phyloP scores from a whole-genome alignment of 2,329 filamentous ascomycete species.

The Drechslerella coelobrocha region DNA sequence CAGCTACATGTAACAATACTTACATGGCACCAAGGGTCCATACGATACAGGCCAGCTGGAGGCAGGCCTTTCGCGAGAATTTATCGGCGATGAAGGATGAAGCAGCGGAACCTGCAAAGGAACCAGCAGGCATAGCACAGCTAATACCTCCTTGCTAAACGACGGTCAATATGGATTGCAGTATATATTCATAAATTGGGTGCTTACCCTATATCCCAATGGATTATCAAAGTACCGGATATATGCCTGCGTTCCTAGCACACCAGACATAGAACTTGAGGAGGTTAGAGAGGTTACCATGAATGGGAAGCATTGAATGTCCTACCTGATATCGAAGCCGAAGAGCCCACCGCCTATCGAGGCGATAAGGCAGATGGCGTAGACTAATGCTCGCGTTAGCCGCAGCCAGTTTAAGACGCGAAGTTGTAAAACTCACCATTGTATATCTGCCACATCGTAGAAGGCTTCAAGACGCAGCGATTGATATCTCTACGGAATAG shows the following conservation, averaged over 20 bases:
- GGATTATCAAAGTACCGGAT: slow-evolving; percentile 74
- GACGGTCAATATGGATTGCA: not conserved
- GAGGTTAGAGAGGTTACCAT: not conserved
- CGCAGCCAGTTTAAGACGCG: not conserved
- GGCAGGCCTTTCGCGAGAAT: slow-evolving; percentile 62
- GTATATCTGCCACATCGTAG: slow-evolving; percentile 12
- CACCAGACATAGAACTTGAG: slow-evolving; percentile 67
- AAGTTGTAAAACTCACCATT: slow-evolving; percentile 11
- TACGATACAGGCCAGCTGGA: slow-evolving; percentile 63
- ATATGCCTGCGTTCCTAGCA: slow-evolving; percentile 72
- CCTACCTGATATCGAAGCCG: slow-evolving; percentile 75
- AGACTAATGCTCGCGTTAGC: slow-evolving; percentile 58
- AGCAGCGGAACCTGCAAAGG: slow-evolving; percentile 60
- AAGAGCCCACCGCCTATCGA: slow-evolving; percentile 71
- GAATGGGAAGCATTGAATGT: not conserved
- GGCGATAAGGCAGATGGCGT: slow-evolving; percentile 69
- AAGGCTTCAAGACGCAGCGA: not conserved
- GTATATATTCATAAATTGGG: not conserved
- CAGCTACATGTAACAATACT: slow-evolving; percentile 16
- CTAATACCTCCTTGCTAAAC: slow-evolving; percentile 58
- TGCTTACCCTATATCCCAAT: slow-evolving; percentile 48
- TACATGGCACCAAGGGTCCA: slow-evolving; percentile 63
- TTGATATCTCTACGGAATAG: not conserved
- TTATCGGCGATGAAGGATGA: slow-evolving; percentile 64
- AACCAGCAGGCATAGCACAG: slow-evolving; percentile 58